phyloP scores from a whole-genome alignment of 306 rosid species.

The Pachyrhizus erosus region DNA sequence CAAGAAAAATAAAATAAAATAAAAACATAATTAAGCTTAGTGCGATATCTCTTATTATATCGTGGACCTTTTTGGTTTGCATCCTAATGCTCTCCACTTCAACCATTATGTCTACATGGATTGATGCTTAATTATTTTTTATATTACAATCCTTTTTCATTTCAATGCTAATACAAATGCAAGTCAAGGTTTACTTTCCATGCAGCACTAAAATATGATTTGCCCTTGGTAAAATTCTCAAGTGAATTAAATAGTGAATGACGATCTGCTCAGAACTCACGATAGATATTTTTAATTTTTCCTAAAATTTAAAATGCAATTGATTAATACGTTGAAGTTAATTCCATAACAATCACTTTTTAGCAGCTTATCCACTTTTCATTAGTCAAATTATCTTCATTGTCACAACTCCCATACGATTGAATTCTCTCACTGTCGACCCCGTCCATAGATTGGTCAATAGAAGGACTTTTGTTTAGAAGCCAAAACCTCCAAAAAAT shows the following conservation, averaged over 20 bases:
- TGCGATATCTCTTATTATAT: conserved; percentile 46
- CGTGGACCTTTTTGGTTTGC: conserved; percentile 43
- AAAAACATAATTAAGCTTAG: conserved; percentile 10
- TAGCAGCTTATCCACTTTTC: not conserved
- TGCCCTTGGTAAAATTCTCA: not conserved
- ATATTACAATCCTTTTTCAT: not conserved
- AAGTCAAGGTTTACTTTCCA: not conserved
- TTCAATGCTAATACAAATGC: not conserved
- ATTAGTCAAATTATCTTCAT: conserved; percentile 5
- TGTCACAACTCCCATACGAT: not conserved
- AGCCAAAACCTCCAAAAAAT: not conserved
- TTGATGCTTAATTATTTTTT: conserved; percentile 19
- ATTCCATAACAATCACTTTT: not conserved
- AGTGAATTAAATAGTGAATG: not conserved
- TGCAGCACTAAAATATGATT: not conserved
- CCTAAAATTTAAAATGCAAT: not conserved
- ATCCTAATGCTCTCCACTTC: conserved; percentile 55
- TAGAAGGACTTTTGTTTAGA: not conserved
- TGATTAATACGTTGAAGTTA: not conserved
- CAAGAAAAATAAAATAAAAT: not conserved
- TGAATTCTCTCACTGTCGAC: not conserved
- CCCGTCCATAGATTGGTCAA: not conserved
- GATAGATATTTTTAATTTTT: not conserved
- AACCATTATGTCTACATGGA: conserved; percentile 29
- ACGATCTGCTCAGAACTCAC: not conserved